A percentile compares a stretch with the other conserved stretches of the same genome.
Evolutionary conservation across 2,329 filamentous ascomycete species (phyloP).

Genomic region (Claviceps humidiphila): DNA sequence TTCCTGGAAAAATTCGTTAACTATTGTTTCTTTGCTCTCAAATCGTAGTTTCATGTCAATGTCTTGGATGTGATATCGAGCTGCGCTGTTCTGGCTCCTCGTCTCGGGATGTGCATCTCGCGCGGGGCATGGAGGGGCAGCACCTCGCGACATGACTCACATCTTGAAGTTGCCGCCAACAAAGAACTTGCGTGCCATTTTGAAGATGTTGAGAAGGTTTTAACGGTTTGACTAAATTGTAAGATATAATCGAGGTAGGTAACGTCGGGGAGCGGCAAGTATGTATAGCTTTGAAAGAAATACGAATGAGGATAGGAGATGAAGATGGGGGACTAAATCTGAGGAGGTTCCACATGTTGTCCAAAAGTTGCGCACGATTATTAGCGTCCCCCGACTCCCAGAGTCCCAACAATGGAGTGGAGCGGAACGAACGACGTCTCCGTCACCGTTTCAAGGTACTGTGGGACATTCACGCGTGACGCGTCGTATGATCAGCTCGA

Average conservation of each 20-base stretch:
- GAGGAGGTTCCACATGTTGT: background rate
- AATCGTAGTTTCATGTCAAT: background rate
- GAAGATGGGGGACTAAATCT: background rate
- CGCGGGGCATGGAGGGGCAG: slow-evolving; percentile 15
- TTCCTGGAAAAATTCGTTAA: slow-evolving; percentile 49
- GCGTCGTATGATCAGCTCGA: no score
- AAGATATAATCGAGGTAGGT: background rate
- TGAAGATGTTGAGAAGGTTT: background rate
- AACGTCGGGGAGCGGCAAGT: background rate
- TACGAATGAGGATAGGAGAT: background rate
- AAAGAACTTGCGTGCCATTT: slow-evolving; percentile 91
- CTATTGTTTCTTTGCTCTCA: background rate
- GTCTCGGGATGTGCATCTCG: slow-evolving; percentile 6
- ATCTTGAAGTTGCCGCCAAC: slow-evolving; percentile 99
- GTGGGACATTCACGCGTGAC: background rate
- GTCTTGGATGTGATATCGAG: background rate
- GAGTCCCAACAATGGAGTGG: background rate
- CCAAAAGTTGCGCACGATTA: background rate
- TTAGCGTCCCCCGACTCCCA: background rate
- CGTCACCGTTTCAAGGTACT: background rate
- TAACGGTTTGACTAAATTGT: background rate
- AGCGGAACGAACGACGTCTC: background rate
- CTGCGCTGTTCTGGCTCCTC: slow-evolving; percentile 18
- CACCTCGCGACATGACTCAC: slow-evolving; percentile 35
- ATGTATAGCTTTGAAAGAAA: background rate